Evolutionary conservation across 805 yeast species (phyloP), one percentile per base, ranked within the genome.

Genomic region (Candida ulmi): DNA sequence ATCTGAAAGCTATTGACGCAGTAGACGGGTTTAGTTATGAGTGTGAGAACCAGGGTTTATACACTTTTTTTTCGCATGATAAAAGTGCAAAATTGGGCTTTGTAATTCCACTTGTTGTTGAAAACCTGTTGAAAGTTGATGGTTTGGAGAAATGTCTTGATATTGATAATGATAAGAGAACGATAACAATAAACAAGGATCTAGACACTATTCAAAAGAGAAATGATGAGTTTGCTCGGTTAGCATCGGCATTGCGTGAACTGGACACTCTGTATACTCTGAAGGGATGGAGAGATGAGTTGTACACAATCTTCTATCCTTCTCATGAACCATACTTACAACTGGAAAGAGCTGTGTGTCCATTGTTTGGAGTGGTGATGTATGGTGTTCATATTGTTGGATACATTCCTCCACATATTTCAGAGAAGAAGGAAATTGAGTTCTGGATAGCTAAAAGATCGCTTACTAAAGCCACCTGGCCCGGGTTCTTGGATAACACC

Each of bases 321-420:
- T 43, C 65, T 0, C 63, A 66, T 15, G 46, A 41, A 1, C 83
- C 83, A 0, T 93, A 91, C 52, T 61, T 88, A 48, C 63, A 69
- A 5, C 61, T 88, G 5, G 99, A 93, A 58, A 69, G 99, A 31
- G 81, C 96, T 0, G 76, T 87, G 41, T 76, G 95, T 12, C 83
- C 86, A 1, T 60, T 88, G 12, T 55, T 91, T 31, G 99, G 99
- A 0, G 83, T 93, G 11, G 79, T 84, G 1, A 87, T 95, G 43
- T 88, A 88, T 58, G 99, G 99, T 1, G 81, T 82, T 4, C 98
- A 93, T 58, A 69, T 90, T 21, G 84, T 77, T 48, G 98, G 97
- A 2, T 93, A 77, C 50, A 67, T 83, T 0, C 71, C 76, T 0
- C 71, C 76, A 3, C 46, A 56, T 0, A 41, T 57, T 25, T 52